Evolutionary conservation across 192 early-diverging fungal species (phyloP).

Genomic region (Irineochytrium annulatum): DNA sequence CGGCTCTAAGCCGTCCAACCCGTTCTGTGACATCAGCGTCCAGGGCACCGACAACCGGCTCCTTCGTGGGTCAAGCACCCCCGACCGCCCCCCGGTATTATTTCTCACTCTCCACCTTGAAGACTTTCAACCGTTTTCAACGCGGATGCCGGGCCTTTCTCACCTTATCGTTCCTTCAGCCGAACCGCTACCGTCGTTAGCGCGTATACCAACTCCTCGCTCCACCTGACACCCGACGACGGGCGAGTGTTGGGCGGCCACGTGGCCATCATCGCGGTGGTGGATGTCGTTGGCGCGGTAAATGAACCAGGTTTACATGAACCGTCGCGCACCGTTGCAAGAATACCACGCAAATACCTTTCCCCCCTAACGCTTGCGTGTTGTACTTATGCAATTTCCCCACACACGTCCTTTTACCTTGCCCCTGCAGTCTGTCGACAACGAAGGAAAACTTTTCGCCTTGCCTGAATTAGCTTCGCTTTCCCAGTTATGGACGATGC

Average conservation of each 20-base stretch:
- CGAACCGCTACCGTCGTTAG: slow-evolving; percentile 8
- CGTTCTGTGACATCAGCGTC: slow-evolving; percentile 11
- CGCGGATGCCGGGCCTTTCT: not conserved
- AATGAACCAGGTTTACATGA: slow-evolving; percentile 10
- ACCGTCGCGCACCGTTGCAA: slow-evolving; percentile 2
- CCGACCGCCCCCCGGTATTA: slow-evolving; percentile 4
- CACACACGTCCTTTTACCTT: too few species aligned
- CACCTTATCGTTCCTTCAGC: not conserved
- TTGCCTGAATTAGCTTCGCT: too few species aligned
- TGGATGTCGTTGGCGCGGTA: slow-evolving; percentile 11
- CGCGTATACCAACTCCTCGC: slow-evolving; percentile 11
- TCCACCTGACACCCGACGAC: slow-evolving; percentile 1
- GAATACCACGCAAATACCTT: not conserved
- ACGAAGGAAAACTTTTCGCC: too few species aligned
- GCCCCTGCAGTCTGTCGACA: too few species aligned
- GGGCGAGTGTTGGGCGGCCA: slow-evolving; percentile 16
- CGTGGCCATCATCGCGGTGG: not conserved
- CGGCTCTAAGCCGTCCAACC: not conserved
- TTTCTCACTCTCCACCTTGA: slow-evolving; percentile 7
- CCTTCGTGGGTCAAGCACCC: slow-evolving; percentile 9
- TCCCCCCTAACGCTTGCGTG: too few species aligned
- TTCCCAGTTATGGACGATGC: too few species aligned
- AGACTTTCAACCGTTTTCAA: not conserved
- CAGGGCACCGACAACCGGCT: not conserved
- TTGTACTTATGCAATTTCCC: too few species aligned